Percentiles rank a stretch among this genome's conserved stretches.
These are phyloP conservation scores for Heritiera fomes DNA, from an alignment of 345 rosid species.

Conservation along the genomic window DNA sequence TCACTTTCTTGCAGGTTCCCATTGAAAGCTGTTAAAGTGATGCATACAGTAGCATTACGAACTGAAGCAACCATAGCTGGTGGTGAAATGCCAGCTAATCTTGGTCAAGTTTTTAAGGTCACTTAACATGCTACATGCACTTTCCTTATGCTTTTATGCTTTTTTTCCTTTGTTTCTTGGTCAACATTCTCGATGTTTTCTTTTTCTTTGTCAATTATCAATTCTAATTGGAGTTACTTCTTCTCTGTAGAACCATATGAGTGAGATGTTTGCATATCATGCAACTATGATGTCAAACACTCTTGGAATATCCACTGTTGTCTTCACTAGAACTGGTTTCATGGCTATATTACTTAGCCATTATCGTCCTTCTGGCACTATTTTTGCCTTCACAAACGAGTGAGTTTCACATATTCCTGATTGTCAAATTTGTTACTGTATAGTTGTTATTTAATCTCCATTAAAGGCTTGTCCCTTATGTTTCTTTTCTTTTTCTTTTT, in stretches of 20 bases:
- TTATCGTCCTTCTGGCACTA: conserved; percentile 94
- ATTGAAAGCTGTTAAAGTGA: conserved; percentile 62
- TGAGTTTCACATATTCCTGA: background rate
- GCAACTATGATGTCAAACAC: conserved; percentile 99
- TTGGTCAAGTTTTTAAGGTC: conserved; percentile 88
- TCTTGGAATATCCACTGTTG: conserved; percentile 91
- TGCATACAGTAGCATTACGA: conserved; percentile 81
- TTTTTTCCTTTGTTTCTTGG: background rate
- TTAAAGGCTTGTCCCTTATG: conserved; percentile 20
- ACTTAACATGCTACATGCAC: background rate
- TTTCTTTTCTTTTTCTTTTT: background rate
- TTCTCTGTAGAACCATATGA: conserved; percentile 53
- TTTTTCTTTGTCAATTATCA: conserved; percentile 9
- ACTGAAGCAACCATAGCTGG: conserved; percentile 89
- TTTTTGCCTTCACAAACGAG: conserved; percentile 71
- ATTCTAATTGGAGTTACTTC: conserved; percentile 14
- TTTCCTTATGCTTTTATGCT: background rate
- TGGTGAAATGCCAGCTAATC: conserved; percentile 80
- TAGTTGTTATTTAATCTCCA: background rate
- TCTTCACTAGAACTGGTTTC: conserved; percentile 95
- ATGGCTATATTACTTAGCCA: conserved; percentile 94
- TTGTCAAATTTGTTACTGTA: background rate
- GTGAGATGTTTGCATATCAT: conserved; percentile 99
- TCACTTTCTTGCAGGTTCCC: conserved; percentile 17
- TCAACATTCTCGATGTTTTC: background rate